Evolutionary conservation across 129 eudicot genomes (phyloP).

Genomic region (Centaurea solstitialis): DNA sequence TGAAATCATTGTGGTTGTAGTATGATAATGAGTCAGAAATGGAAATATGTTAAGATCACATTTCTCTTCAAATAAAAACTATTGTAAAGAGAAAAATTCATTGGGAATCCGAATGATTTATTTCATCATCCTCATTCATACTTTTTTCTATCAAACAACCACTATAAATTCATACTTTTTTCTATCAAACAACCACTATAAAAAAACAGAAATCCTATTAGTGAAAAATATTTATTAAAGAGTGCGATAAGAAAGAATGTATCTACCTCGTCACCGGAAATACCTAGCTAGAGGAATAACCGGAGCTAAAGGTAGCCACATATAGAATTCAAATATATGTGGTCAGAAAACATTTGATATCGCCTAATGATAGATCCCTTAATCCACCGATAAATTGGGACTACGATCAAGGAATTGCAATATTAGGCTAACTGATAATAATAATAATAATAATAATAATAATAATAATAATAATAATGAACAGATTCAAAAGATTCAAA

Average conservation of each 20-base stretch:
- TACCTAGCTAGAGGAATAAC: conserved; percentile 14
- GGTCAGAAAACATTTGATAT: conserved; percentile 17
- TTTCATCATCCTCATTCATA: conserved; percentile 44
- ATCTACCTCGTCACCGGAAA: conserved; percentile 61
- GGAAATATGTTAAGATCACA: conserved; percentile 32
- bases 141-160: too few species aligned
- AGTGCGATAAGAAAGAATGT: conserved; percentile 16
- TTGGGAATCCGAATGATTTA: conserved; percentile 67
- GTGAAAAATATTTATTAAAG: too few species aligned
- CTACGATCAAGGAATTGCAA: conserved; percentile 55
- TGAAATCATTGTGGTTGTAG: too few species aligned
- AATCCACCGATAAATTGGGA: conserved; percentile 27
- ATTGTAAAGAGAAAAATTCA: conserved; percentile 39
- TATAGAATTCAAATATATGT: conserved; percentile 32
- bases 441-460: too few species aligned
- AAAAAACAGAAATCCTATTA: too few species aligned
- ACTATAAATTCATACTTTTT: neutral
- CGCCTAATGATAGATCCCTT: conserved; percentile 74
- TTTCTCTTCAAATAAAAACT: conserved; percentile 38
- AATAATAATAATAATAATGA: too few species aligned
- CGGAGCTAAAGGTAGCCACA: conserved; percentile 64
- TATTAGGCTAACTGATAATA: too few species aligned
- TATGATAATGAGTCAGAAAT: conserved; percentile 53
- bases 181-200: too few species aligned
- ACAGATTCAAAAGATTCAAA: too few species aligned